Evolutionary conservation across 768 basidiomycete genomes (phyloP), one percentile per base, ranked within the genome.

Genomic region (Calocybe gangraenosa): DNA sequence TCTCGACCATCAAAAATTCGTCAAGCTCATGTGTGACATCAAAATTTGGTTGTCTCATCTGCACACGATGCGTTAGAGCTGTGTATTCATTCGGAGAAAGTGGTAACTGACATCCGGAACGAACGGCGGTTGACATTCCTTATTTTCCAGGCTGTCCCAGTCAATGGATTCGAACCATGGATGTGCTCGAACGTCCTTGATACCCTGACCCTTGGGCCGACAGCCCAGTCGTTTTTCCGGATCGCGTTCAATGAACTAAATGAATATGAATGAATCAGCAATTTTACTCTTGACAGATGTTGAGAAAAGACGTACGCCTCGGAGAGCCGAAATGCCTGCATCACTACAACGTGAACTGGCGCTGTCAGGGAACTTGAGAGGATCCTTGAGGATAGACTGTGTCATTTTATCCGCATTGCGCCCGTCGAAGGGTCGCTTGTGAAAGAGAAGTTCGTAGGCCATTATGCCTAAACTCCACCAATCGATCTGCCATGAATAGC

Each of bases 11-110:
- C 58, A 99, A 65, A 58, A 98, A 87, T 63, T 99, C 96, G 61
- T 99, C 94, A 8, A 99, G 78, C 69, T 98, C 96, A 59, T 98
- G 93, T 28, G 92, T 83, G 30, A 96, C 86, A 60, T 99, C 95
- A 64, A 98, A 99, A 64, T 99, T 98, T n/a, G 93, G 90, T 65
- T 86, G 86, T 62, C 94, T 93, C 65, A 87, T 82, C 94, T 99
- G 59, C 20, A 33, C 40, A 40, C 34, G 17, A 15, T 28, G 11
- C 28, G 46, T 33, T 48, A 50, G 25, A 55, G 25, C 37, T 37
- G 34, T 13, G 36, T 36, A 21, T 40, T 18, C 36, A 20, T 17
- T 42, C 38, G 28, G 32, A 22, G 39, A 42, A 44, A 20, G 9
- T 10, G 13, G 21, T 14, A 15, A 84, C 93, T 55, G 58, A 97